These are phyloP conservation scores for Erysiphe neolycopersici DNA, from an alignment of 2,329 filamentous ascomycete species.

Conservation along the genomic window DNA sequence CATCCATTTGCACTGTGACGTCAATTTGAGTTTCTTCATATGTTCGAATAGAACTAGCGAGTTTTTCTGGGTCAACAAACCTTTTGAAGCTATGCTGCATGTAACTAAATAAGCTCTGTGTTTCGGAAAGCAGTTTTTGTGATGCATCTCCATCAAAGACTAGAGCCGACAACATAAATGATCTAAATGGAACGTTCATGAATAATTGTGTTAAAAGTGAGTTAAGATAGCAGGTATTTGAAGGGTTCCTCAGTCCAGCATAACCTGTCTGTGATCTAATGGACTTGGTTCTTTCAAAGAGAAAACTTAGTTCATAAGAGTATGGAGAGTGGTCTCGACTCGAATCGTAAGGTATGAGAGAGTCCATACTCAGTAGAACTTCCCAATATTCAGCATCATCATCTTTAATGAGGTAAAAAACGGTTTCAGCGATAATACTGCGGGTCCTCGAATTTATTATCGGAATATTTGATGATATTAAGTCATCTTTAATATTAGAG, in stretches of 20 bases:
- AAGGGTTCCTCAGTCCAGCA: conserved; percentile 71
- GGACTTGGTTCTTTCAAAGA: conserved; percentile 37
- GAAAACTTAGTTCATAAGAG: conserved; percentile 30
- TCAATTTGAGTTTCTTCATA: conserved; percentile 68
- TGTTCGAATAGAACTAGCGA: conserved; percentile 53
- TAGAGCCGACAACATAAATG: conserved; percentile 45
- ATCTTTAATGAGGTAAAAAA: conserved; percentile 28
- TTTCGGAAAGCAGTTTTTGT: conserved; percentile 47
- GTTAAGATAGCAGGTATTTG: conserved; percentile 93
- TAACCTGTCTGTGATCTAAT: conserved; percentile 60
- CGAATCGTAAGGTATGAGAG: conserved; percentile 21
- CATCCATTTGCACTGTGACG: conserved; percentile 82
- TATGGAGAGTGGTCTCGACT: conserved; percentile 20
- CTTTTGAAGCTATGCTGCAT: conserved; percentile 65
- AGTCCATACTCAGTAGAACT: conserved; percentile 24
- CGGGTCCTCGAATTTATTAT: conserved; percentile 29
- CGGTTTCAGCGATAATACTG: conserved; percentile 29
- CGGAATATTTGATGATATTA: conserved; percentile 17
- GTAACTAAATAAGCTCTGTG: conserved; percentile 55
- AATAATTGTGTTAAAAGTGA: conserved; percentile 84
- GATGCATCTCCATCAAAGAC: conserved; percentile 26
- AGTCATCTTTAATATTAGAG: conserved; percentile 10
- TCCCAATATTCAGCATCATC: conserved; percentile 20
- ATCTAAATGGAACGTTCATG: conserved; percentile 75
- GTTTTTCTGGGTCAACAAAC: conserved; percentile 42